phyloP scores from a whole-genome alignment of 129 eudicot genomes.

The Pulicaria dysenterica region DNA sequence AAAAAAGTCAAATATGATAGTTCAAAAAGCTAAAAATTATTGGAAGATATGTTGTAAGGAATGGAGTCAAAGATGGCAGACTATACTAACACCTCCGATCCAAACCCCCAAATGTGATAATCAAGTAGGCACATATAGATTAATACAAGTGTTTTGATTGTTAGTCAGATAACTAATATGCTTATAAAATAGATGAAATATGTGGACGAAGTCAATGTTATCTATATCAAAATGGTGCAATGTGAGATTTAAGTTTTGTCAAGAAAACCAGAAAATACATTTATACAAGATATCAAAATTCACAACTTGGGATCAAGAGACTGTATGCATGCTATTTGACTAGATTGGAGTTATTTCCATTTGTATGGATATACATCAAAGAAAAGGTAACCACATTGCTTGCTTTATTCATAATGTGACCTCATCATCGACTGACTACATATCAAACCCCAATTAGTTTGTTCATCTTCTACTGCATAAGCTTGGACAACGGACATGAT shows the following conservation, averaged over 20 bases:
- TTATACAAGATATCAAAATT: background rate
- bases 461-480: background rate
- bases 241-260: background rate
- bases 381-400: background rate
- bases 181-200: background rate
- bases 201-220: background rate
- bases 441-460: background rate
- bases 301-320: background rate
- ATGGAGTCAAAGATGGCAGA: background rate
- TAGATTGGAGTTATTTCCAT: background rate
- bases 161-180: background rate
- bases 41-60: background rate
- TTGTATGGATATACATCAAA: background rate
- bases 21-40: background rate
- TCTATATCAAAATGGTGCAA: background rate
- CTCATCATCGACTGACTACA: slow-evolving; percentile 2
- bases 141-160: background rate
- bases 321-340: background rate
- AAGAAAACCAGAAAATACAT: background rate
- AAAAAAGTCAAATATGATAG: background rate
- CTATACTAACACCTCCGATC: background rate
- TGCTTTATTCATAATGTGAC: background rate
- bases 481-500: too few relatives aligned
- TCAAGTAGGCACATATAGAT: background rate
- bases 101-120: background rate